phyloP scores from a whole-genome alignment of 441 rosid species.

The Erysimum cheiri region DNA sequence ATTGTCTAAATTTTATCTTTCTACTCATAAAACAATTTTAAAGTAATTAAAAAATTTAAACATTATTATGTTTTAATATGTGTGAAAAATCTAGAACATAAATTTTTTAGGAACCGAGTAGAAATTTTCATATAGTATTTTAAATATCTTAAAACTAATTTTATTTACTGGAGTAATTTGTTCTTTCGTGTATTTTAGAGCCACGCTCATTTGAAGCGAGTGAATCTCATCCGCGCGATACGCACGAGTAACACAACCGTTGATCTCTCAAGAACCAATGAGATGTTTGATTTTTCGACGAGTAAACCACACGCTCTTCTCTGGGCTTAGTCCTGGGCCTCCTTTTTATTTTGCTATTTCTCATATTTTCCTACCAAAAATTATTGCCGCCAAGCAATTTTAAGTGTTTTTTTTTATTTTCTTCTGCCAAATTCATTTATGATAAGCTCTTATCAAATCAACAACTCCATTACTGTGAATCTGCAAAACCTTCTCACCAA shows the following conservation, averaged over 20 bases:
- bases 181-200: neutral
- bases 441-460: neutral
- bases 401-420: neutral
- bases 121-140: neutral
- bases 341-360: neutral
- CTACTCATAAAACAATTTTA: too few species aligned
- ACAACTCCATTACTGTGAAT: neutral
- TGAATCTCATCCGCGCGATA: too few species aligned
- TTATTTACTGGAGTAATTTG: neutral
- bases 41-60: too few species aligned
- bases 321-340: constrained; percentile 3
- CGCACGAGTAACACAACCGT: neutral
- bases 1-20: too few species aligned
- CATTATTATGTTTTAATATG: too few species aligned
- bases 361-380: constrained; percentile 37
- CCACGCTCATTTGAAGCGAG: constrained; percentile 5
- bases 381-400: constrained; percentile 51
- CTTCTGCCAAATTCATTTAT: neutral
- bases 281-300: constrained; percentile 2
- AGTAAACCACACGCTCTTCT: neutral
- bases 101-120: too few species aligned
- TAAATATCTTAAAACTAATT: neutral
- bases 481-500: constrained; percentile 5
- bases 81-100: too few species aligned
- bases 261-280: constrained; percentile 8